A percentile compares a stretch with the other conserved stretches of the same genome.
These are phyloP conservation scores for Taiozyma sp. DNA, from an alignment of 1,139 yeast genomes.

Conservation along the genomic window DNA sequence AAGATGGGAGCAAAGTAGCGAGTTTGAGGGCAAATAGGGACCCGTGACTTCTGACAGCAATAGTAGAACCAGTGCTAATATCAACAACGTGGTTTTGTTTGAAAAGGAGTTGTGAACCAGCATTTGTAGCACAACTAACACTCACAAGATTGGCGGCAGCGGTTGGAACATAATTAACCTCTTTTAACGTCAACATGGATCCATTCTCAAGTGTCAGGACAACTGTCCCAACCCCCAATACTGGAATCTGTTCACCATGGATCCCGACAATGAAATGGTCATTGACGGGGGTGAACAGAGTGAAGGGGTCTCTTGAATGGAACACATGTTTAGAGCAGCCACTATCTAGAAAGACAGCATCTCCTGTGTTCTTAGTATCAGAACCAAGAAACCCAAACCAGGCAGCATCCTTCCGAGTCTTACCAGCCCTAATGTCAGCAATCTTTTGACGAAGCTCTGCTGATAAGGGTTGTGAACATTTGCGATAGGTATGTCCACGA, in stretches of 20 bases:
- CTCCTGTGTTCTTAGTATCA: too few relatives aligned
- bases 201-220: neutral
- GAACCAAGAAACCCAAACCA: too few relatives aligned
- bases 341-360: too few relatives aligned
- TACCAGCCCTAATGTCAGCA: too few relatives aligned
- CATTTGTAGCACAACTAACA: neutral
- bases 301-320: too few relatives aligned
- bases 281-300: too few relatives aligned
- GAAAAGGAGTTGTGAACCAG: neutral
- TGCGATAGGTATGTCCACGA: too few relatives aligned
- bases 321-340: too few relatives aligned
- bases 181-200: neutral
- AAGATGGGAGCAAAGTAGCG: neutral
- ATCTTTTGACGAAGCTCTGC: too few relatives aligned
- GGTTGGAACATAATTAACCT: neutral
- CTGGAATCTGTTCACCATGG: neutral
- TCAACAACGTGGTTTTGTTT: neutral
- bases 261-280: too few relatives aligned
- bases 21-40: neutral
- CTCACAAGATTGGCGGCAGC: neutral
- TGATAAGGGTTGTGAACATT: too few relatives aligned
- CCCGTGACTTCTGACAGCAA: neutral
- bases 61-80: neutral
- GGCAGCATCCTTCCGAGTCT: too few relatives aligned
- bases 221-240: neutral